Percentiles rank a stretch among this genome's conserved stretches.
Evolutionary conservation across 768 basidiomycete species (phyloP).

Genomic region (Boletellus emodensis): DNA sequence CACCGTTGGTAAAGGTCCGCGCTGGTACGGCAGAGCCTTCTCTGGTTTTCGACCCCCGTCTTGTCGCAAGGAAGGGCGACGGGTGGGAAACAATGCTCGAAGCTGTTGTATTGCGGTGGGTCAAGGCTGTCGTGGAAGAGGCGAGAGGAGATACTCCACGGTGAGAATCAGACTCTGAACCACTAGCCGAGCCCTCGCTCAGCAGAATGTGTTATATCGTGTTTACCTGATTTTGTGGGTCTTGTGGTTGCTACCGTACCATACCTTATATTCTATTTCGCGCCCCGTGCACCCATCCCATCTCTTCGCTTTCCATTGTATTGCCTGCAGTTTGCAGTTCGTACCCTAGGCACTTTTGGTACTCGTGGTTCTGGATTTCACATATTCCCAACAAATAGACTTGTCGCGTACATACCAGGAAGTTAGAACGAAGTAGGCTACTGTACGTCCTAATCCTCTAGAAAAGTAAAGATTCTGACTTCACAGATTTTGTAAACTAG

Average conservation of each 20-base stretch:
- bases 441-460: not conserved
- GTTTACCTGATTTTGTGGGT: not conserved
- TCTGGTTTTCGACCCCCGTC: slow-evolving; percentile 65
- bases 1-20: slow-evolving; percentile 32
- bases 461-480: not conserved
- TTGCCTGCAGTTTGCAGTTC: not conserved
- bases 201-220: not conserved
- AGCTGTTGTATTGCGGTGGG: slow-evolving; percentile 58
- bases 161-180: slow-evolving; percentile 7
- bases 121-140: slow-evolving; percentile 66
- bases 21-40: slow-evolving; percentile 44
- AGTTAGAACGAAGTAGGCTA: not conserved
- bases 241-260: slow-evolving; percentile 7
- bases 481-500: not conserved
- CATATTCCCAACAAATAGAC: not conserved
- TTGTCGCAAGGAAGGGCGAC: slow-evolving; percentile 66
- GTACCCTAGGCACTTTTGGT: not conserved
- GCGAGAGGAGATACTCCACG: slow-evolving; percentile 38
- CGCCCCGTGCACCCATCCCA: slow-evolving; percentile 1
- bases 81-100: slow-evolving; percentile 86
- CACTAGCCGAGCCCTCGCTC: not conserved
- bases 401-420: slow-evolving; percentile 6
- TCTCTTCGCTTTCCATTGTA: not conserved
- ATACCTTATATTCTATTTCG: slow-evolving; percentile 13
- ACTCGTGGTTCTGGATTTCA: slow-evolving; percentile 1